Evolutionary conservation across 1,284 basidiomycete genomes (phyloP), one percentile per base, ranked within the genome.

Genomic region (Exobasidium rhododendri): DNA sequence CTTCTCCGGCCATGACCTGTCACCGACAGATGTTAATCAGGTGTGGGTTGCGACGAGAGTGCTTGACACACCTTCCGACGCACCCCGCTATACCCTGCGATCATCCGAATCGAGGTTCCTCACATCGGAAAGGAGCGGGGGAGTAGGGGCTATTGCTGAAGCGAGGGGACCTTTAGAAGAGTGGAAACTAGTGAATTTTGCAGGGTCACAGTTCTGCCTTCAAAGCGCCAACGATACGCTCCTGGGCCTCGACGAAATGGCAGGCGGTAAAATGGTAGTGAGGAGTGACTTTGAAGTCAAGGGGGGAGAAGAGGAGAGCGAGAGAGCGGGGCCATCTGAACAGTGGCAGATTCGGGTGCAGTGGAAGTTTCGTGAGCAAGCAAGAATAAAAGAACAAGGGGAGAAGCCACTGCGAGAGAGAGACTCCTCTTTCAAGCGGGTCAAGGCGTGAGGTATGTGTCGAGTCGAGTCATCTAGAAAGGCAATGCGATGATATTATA

Each of bases 141-240:
- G 24, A 4, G 60, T 62, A 3, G 26, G 32, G 1, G 62, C 61
- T 14, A 28, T n/a, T 4, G 35, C 45, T 10, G 61, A 63, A 32
- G 61, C 61, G 26, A 28, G 61, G 17, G 61, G 61, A 14, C 61
- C 61, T n/a, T 53, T 58, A 28, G 61, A 63, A 44, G 50, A 55
- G 28, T 63, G 61, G 61, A 7, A 2, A 7, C 4, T 61, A 5
- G 11, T 63, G 17, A 7, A 40, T 10, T 7, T 17, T 10, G 35
- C 17, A 17, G 35, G 35, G 35, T 10, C 35, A 40, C 7, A 17
- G 17, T 40, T 40, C 35, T 10, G 17, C 35, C 35, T 40, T 7
- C 7, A 40, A 17, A 40, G 35, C 17, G 35, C 1, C 17, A 24
- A 63, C 22, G 61, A 45, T 13, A 54, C 40, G n/a, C 29, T 56